A percentile compares a stretch with the other conserved stretches of the same genome.
Evolutionary conservation across 2,329 filamentous ascomycete genomes (phyloP).

Genomic region (Scytalidium sp.): DNA sequence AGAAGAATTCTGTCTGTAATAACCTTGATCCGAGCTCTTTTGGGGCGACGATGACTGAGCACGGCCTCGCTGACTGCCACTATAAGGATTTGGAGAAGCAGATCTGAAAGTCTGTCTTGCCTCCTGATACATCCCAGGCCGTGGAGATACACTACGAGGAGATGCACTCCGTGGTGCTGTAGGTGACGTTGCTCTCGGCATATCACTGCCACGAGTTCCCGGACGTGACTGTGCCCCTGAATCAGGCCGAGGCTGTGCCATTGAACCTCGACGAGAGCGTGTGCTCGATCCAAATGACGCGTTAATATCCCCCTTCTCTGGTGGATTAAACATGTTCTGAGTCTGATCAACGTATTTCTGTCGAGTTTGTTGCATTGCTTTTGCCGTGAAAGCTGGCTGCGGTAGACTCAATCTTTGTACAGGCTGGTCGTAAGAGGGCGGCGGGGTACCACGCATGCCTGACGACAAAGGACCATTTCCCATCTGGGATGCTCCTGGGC

Average conservation of each 20-base stretch:
- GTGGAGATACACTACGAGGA: constrained; percentile 56
- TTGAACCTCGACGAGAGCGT: constrained; percentile 45
- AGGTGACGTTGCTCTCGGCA: constrained; percentile 64
- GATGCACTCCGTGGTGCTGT: constrained; percentile 45
- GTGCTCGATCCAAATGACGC: constrained; percentile 29
- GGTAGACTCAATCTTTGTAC: constrained; percentile 82
- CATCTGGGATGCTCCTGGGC: constrained; percentile 37
- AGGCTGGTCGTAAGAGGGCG: constrained; percentile 77
- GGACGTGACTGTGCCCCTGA: constrained; percentile 48
- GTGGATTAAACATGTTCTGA: constrained; percentile 66
- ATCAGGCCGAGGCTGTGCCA: constrained; percentile 7
- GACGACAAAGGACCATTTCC: constrained; percentile 45
- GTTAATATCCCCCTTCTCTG: constrained; percentile 26
- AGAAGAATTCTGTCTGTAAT: constrained; percentile 49
- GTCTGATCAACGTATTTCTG: constrained; percentile 85
- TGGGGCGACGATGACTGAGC: constrained; percentile 33
- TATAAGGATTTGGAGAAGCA: constrained; percentile 64
- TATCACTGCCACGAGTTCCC: constrained; percentile 55
- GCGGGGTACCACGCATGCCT: constrained; percentile 71
- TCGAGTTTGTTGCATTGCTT: constrained; percentile 93
- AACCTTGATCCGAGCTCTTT: constrained; percentile 45
- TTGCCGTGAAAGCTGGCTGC: constrained; percentile 86
- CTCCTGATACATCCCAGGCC: constrained; percentile 52
- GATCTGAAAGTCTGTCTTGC: constrained; percentile 43
- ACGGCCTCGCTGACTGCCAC: constrained; percentile 27